phyloP scores from a whole-genome alignment of 2,329 filamentous ascomycete species.

The Achaetomium macrosporum region DNA sequence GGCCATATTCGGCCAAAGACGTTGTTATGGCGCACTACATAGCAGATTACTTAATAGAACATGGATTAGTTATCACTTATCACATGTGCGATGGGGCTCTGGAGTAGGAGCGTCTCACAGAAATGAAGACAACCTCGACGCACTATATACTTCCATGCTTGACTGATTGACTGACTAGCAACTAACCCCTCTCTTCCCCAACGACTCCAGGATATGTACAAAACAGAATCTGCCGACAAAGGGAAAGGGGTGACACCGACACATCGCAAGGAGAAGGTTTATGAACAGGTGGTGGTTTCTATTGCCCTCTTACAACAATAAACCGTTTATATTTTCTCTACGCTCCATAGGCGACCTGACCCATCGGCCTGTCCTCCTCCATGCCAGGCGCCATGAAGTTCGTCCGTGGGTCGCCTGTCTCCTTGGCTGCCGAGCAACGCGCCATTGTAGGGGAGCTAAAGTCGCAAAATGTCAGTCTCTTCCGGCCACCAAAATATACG shows the following conservation, averaged over 20 bases:
- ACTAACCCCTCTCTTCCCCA: too few species aligned
- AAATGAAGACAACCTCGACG: too few species aligned
- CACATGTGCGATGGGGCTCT: too few species aligned
- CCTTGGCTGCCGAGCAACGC: slow-evolving; percentile 90
- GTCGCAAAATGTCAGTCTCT: slow-evolving; percentile 4
- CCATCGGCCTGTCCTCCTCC: slow-evolving; percentile 56
- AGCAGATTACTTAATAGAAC: too few species aligned
- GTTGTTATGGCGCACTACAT: too few species aligned
- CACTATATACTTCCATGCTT: too few species aligned
- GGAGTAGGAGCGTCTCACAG: too few species aligned
- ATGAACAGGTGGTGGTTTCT: too few species aligned
- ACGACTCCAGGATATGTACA: too few species aligned
- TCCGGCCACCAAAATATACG: neutral
- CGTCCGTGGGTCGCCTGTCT: slow-evolving; percentile 68
- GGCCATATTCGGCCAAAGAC: too few species aligned
- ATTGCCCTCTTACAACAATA: neutral
- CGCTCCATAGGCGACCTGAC: slow-evolving; percentile 54
- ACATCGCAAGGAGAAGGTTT: neutral
- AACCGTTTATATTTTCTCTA: slow-evolving; percentile 27
- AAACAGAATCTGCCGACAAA: neutral
- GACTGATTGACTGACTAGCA: too few species aligned
- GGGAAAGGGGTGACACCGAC: neutral
- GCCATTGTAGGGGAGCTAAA: slow-evolving; percentile 94
- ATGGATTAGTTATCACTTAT: too few species aligned
- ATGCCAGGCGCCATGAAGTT: slow-evolving; percentile 73